Evolutionary conservation across 75 land plant species (phyloP).

Genomic region (Sequoiadendron giganteum): DNA sequence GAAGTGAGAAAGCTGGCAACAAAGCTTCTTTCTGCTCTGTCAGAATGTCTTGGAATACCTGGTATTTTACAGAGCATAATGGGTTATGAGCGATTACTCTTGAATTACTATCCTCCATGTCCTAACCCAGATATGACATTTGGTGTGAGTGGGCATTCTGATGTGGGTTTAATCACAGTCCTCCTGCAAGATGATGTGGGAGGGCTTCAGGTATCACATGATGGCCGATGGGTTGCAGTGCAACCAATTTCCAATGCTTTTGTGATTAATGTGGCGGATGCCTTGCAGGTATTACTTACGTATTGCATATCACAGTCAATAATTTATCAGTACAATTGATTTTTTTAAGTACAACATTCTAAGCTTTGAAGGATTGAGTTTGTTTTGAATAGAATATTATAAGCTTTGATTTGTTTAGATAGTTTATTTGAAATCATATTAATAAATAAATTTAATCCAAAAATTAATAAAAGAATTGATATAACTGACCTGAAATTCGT

Average conservation of each 20-base stretch:
- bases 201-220: conserved; percentile 23
- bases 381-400: no score
- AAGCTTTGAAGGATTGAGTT: no score
- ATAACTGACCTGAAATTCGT: not conserved
- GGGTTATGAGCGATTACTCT: conserved; percentile 20
- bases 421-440: no score
- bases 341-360: no score
- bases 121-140: conserved; percentile 31
- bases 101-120: conserved; percentile 40
- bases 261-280: conserved; percentile 29
- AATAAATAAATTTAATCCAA: no score
- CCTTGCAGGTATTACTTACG: conserved; percentile 17
- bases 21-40: conserved; percentile 36
- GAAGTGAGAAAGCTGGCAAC: conserved; percentile 24
- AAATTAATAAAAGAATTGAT: not conserved
- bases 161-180: conserved; percentile 19
- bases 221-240: conserved; percentile 22
- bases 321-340: not conserved
- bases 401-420: no score
- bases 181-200: conserved; percentile 31
- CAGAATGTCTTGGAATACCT: conserved; percentile 53
- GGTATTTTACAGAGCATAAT: conserved; percentile 29
- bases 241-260: conserved; percentile 21
- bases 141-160: conserved; percentile 24
- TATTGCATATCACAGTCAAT: not conserved